Base-by-base conservation (phyloP, 371 early-diverging fungal species). In the Dinochytrium kinnereticum region DNA sequence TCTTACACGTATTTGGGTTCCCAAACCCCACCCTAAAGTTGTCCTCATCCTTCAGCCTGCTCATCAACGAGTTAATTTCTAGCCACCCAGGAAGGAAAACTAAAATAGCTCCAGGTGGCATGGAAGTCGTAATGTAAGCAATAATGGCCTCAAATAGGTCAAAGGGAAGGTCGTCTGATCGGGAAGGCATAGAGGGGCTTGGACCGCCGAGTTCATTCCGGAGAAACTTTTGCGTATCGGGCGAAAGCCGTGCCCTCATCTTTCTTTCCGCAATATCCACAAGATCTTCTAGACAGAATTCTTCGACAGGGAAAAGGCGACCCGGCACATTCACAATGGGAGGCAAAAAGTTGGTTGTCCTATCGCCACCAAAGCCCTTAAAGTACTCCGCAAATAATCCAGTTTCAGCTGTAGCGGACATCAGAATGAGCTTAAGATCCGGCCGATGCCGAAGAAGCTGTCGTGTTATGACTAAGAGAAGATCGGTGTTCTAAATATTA, bases 11-110 rank as follows among this genome's bases (percentile, higher is more conserved):
- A 2, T 33, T 24, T n/a, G 67, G 64, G 40, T 79, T 69, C 1
- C 59, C 34, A 39, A 79, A 82, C 3, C 81, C 79, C 0, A 75
- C 67, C 7, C 78, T 30, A 55, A 61, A 71, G 10, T 37, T 7
- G 39, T 79, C 77, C 19, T 73, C 76, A 0, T 77, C 76, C 70
- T 76, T 73, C 64, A 77, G 59, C 67, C 61, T 30, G 1, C 49
- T 31, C 51, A 53, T 59, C 37, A 80, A 69, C 31, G 72, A 44
- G 38, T 78, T 73, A 40, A 86, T 86, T 64, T 96, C 96, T 17
- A 87, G 88, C 86, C 92, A 91, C 39, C 97, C 97, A 0, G 97
- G 96, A 76, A 97, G 75, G 72, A 97, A 96, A 17, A 95, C 86
- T 51, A 97, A 80, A 26, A 96, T 90, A 0, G 96, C 92, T 0